Evolutionary conservation across 2,329 filamentous ascomycete species (phyloP), one percentile per base, ranked within the genome.

Genomic region (Westerdykella sp.): DNA sequence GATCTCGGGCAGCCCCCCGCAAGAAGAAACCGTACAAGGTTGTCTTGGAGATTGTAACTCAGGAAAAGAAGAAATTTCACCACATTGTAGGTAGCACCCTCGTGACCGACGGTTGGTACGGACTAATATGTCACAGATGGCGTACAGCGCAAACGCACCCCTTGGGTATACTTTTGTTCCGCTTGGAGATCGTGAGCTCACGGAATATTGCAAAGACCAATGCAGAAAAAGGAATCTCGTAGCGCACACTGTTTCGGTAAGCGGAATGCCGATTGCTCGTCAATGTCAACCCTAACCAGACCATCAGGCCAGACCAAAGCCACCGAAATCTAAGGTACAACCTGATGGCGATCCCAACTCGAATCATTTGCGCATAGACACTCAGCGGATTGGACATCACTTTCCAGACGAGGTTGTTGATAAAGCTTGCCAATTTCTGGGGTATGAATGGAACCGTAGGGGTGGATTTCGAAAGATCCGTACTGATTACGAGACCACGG

Each of bases 361-460:
- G 2, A 73, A 79, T 53, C 78, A 2, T 12, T 28, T 28, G 13
- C n/a, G 32, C n/a, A 35, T 35, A 14, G 32, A 83, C 56, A 73
- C 81, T 39, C 74, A 80, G 51, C 73, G 79, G 34, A 74, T 82
- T 48, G 80, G 80, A 13, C 78, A 80, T 57, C 79, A 83, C 56
- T 83, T 84, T 48, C 77, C 78, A 6, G 74, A 74, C 45, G 67
- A 73, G n/a, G 72, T 82, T 44, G 76, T 84, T 32, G 73, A 75
- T 35, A 68, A 75, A 45, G 77, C 77, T 30, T 81, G 78, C 64
- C 60, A 69, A 58, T 56, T 76, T 68, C 58, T 80, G 59, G 64
- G 58, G 2, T 66, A 66, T 31, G 43, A 39, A 5, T 60, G 32
- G 32, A 18, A 55, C 25, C 45, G 41, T 13, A 34, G 41, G 5